These are phyloP conservation scores for Acer campestre DNA, from an alignment of 345 rosid species.

Conservation along the genomic window DNA sequence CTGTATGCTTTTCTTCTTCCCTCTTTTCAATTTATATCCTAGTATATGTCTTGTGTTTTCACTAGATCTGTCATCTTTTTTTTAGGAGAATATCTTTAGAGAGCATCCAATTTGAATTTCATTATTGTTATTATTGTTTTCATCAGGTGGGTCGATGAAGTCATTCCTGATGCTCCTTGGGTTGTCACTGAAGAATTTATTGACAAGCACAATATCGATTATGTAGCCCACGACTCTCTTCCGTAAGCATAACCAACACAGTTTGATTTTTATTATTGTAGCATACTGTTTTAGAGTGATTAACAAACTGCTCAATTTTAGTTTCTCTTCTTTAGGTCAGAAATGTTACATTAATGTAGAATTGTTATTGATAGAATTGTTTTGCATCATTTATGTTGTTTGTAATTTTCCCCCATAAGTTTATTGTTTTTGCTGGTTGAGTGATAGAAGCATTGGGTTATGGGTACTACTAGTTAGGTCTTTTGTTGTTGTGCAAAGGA, in stretches of 20 bases:
- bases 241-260: slow-evolving; percentile 55
- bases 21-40: background rate
- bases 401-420: no score
- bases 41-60: no score
- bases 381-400: no score
- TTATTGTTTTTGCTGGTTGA: background rate
- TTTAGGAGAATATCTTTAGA: no score
- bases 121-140: background rate
- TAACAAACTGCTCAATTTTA: background rate
- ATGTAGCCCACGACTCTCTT: slow-evolving; percentile 88
- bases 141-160: slow-evolving; percentile 94
- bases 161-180: slow-evolving; percentile 92
- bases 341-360: no score
- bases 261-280: background rate
- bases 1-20: background rate
- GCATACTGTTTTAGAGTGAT: background rate
- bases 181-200: slow-evolving; percentile 84
- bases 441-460: background rate
- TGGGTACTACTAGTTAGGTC: no score
- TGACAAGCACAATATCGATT: slow-evolving; percentile 74
- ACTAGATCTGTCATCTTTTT: background rate
- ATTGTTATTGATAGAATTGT: no score
- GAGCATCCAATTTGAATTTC: background rate
- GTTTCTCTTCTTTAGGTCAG: background rate
- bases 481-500: no score